Evolutionary conservation across 177 flowering plant genomes (phyloP), one percentile per base, ranked within the genome.

Genomic region (Vitis hybrid): DNA sequence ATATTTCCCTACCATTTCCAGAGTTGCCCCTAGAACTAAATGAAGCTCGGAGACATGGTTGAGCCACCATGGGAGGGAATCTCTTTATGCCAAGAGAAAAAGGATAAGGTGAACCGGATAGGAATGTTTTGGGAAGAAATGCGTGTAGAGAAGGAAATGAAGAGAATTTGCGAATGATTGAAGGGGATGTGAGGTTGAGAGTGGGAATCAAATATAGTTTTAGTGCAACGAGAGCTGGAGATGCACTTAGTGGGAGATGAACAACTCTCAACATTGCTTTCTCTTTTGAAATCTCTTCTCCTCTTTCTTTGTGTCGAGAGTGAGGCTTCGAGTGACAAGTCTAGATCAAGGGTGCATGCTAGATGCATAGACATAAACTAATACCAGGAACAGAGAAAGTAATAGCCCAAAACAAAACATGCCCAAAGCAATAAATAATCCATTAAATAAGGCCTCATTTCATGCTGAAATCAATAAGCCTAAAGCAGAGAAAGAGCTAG

Each of bases 1-100:
- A 64, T 79, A 90, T 77, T 76, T 92, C 98, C 77, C 86, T 83
- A 56, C 71, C 77, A 74, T 60, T 79, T 22, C 72, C 85, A 60
- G 78, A 79, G 68, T 73, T 72, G 66, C 73, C 77, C 71, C 72
- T 84, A 62, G 82, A 50, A 70, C 90, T 84, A 76, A 72, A 86
- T 18, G 90, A 81, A 74, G 87, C 96, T 89, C 86, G 50, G 10
- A 67, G 66, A 13, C 55, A 72, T 29, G 63, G 65, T 68, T 14
- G 58, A 7, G 69, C 65, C 67, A 50, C 55, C 76, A 68, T 72
- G 5, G 70, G 9, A 5, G 67, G 51, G 33, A 55, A 48, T 65
- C 68, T 22, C 55, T 26, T 56, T 31, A 68, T 60, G 48, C 18
- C 55, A 4, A 5, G 67, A 12, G 76, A 67, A 69, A 68, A 64